Base-by-base conservation (phyloP, 805 yeast genomes). In the Dipodascus albidus region DNA sequence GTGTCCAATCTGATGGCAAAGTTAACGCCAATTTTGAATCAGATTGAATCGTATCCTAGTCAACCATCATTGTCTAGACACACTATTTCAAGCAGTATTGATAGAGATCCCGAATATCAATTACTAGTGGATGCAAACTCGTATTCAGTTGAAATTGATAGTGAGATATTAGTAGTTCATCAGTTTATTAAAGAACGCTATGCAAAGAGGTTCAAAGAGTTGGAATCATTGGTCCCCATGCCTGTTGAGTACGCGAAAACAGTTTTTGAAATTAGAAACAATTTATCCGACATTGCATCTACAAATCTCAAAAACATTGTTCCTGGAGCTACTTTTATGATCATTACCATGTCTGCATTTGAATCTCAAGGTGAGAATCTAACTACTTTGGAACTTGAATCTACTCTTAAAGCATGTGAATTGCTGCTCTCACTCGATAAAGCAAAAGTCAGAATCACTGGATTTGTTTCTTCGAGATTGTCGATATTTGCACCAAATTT, bases 401-500 rank as follows among this genome's bases (percentile, higher is more conserved):
- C 63, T 2, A 62, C 86, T 1, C 20, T 62, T 2, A 65, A 68
- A 3, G 77, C 81, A 0, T 78, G 86, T 57, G 68, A 72, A 1
- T 62, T 78, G 2, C 62, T 85, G 1, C 52, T 76, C 2, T 68
- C 70, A 6, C 68, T 87, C 11, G 71, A 74, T 47, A 67, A 64
- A 0, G 68, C 78, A 0, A 71, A 77, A 53, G 55, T 55, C 1
- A 65, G 67, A 38, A 73, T 88, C 6, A 73, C 80, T 1, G 54
- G 63, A 1, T 84, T 76, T 60, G 79, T 88, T 15, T 71, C 90
- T 0, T 64, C 74, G 1, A 77, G 80, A 59, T 73, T 86, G 21
- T 68, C 76, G 1, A 63, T 67, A 1, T 75, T 82, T 59, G 95
- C 96, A 0, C 99, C 98, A 1, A 91, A 93, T 64, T 67, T 87